phyloP scores from a whole-genome alignment of 495 filamentous ascomycete genomes.

The Terfezia claveryi region DNA sequence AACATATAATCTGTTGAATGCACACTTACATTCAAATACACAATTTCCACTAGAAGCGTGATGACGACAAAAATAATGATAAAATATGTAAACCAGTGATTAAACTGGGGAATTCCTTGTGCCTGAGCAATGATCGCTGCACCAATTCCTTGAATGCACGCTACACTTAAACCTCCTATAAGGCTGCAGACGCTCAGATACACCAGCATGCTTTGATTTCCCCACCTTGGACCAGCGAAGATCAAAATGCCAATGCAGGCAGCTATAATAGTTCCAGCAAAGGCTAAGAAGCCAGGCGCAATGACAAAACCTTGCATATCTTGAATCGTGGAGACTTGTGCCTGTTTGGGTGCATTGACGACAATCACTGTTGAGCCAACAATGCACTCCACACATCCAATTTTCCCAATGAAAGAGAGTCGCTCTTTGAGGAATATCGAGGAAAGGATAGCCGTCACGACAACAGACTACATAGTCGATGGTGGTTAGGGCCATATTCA shows the following conservation, averaged over 20 bases:
- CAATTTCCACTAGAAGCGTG: slow-evolving; percentile 78
- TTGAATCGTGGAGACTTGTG: slow-evolving; percentile 70
- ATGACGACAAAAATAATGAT: slow-evolving; percentile 72
- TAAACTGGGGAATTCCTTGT: slow-evolving; percentile 61
- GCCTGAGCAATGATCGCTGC: slow-evolving; percentile 78
- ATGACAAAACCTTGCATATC: slow-evolving; percentile 82
- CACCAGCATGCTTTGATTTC: slow-evolving; percentile 92
- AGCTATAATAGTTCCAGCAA: slow-evolving; percentile 64
- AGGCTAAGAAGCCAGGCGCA: slow-evolving; percentile 63
- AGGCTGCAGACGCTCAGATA: slow-evolving; percentile 91
- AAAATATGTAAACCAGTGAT: slow-evolving; percentile 92
- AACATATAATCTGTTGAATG: neutral
- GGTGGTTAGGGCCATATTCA: no score
- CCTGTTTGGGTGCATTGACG: slow-evolving; percentile 73
- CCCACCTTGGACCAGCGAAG: slow-evolving; percentile 74
- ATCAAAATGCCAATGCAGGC: slow-evolving; percentile 48
- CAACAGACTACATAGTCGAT: slow-evolving; percentile 36
- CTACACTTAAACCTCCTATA: slow-evolving; percentile 84
- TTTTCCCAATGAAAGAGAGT: slow-evolving; percentile 84
- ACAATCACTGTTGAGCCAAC: slow-evolving; percentile 83
- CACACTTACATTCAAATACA: slow-evolving; percentile 72
- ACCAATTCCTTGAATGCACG: slow-evolving; percentile 82
- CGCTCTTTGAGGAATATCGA: slow-evolving; percentile 94
- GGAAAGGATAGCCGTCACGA: slow-evolving; percentile 78
- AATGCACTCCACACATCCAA: slow-evolving; percentile 89